Percentiles rank a stretch among this genome's conserved stretches.
Conservation (phyloP, 768 basidiomycete species). For the Boletellus emodensis region DNA sequence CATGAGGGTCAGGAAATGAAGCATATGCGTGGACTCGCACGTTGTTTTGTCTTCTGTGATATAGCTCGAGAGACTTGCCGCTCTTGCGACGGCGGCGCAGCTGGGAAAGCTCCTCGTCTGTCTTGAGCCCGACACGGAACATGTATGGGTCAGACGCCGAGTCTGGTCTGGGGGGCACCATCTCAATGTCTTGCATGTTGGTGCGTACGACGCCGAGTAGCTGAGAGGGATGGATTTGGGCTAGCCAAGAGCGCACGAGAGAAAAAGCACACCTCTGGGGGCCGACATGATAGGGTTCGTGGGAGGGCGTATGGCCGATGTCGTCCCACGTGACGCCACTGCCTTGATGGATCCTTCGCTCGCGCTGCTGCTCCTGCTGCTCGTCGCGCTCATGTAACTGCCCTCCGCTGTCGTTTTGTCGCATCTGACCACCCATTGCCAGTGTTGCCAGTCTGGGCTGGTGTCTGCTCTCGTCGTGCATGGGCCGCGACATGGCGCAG, state of each 20-base stretch:
- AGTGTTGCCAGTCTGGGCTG: constrained; percentile 53
- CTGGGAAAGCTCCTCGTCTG: constrained; percentile 58
- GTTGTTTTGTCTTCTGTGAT: constrained; percentile 70
- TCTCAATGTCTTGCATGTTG: constrained; percentile 35
- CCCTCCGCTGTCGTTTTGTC: not conserved
- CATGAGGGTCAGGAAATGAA: not conserved
- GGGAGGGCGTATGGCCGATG: too few species aligned
- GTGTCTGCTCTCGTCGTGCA: constrained; percentile 67
- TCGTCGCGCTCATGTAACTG: constrained; percentile 47
- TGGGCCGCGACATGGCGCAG: constrained; percentile 37
- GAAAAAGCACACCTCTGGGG: constrained; percentile 4
- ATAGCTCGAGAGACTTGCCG: constrained; percentile 61
- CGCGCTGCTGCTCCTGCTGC: constrained; percentile 40
- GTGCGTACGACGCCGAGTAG: not conserved
- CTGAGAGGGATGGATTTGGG: not conserved
- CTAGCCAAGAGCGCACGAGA: not conserved
- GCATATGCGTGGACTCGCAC: constrained; percentile 36
- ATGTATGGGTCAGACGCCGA: constrained; percentile 59
- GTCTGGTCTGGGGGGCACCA: constrained; percentile 31
- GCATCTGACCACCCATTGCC: constrained; percentile 5
- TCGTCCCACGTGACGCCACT: not conserved
- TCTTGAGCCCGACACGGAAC: constrained; percentile 56
- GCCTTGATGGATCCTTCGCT: constrained; percentile 21
- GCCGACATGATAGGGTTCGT: too few species aligned
- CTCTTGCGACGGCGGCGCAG: constrained; percentile 53